Percentiles rank a stretch among this genome's conserved stretches.
phyloP scores from a whole-genome alignment of 768 basidiomycete genomes.

The Cystobasidiopsis lactophilus region DNA sequence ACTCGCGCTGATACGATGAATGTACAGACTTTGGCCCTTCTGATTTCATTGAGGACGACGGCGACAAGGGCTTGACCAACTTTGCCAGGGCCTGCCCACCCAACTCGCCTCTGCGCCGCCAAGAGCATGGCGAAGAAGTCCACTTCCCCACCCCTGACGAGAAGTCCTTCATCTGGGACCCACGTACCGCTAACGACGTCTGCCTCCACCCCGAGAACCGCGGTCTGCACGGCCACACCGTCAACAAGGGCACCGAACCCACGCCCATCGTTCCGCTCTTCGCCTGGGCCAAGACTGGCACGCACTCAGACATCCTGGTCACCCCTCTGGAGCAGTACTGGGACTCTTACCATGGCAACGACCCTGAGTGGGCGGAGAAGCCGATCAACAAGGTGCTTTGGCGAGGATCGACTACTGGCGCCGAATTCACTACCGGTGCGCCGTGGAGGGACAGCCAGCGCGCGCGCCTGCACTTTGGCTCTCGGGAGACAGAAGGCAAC shows the following conservation, averaged over 20 bases:
- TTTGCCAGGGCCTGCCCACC: constrained; percentile 20
- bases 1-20: no score
- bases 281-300: constrained; percentile 63
- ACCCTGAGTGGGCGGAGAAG: constrained; percentile 25
- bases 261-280: constrained; percentile 34
- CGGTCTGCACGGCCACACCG: constrained; percentile 19
- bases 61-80: constrained; percentile 12
- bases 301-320: constrained; percentile 73
- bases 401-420: constrained; percentile 28
- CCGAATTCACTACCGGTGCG: constrained; percentile 23
- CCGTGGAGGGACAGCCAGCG: constrained; percentile 27
- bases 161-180: constrained; percentile 20
- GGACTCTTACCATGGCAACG: constrained; percentile 18
- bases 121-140: constrained; percentile 15
- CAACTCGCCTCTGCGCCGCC: constrained; percentile 18
- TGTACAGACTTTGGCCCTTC: constrained; percentile 17
- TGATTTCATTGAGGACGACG: constrained; percentile 17
- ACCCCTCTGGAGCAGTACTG: constrained; percentile 87
- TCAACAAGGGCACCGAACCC: constrained; percentile 13
- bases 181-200: constrained; percentile 15
- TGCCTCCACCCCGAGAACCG: constrained; percentile 20
- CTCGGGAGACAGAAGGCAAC: constrained; percentile 13
- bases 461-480: constrained; percentile 27
- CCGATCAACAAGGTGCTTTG: constrained; percentile 25
- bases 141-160: constrained; percentile 12